Conservation (phyloP, 106 monocot genomes). For the Dioscorea dumetorum region DNA sequence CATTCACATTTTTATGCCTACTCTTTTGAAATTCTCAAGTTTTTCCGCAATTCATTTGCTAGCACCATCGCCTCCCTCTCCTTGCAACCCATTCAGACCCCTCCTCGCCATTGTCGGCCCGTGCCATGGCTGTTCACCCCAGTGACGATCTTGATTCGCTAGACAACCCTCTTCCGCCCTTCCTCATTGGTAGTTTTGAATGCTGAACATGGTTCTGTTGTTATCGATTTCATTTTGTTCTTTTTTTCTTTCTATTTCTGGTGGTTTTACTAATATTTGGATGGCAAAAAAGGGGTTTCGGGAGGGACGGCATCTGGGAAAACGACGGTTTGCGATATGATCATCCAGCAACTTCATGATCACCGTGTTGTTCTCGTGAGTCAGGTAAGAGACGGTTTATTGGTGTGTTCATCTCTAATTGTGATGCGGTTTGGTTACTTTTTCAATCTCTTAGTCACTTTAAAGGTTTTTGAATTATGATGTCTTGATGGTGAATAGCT, state of each 20-base stretch:
- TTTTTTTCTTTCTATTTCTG: background rate
- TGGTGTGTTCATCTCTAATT: background rate
- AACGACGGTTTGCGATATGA: constrained; percentile 92
- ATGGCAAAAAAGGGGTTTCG: constrained; percentile 47
- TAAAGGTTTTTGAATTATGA: too few relatives aligned
- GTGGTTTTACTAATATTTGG: constrained; percentile 1
- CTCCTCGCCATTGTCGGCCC: constrained; percentile 15
- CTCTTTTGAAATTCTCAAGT: background rate
- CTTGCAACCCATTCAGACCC: constrained; percentile 5
- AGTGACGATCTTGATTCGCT: constrained; percentile 2
- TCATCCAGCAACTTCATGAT: constrained; percentile 80
- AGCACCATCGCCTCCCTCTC: background rate
- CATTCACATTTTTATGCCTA: too few relatives aligned
- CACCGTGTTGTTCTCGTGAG: constrained; percentile 70
- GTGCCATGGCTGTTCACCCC: constrained; percentile 18
- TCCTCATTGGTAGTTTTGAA: constrained; percentile 58
- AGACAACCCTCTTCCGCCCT: constrained; percentile 40
- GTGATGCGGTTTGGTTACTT: too few relatives aligned
- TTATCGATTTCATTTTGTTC: background rate
- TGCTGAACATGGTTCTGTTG: background rate
- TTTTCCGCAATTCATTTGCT: background rate
- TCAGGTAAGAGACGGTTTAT: constrained; percentile 32
- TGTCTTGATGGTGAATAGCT: too few relatives aligned
- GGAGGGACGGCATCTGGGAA: constrained; percentile 89
- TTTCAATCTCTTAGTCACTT: too few relatives aligned